These are phyloP conservation scores for Penicillium nucicola DNA, from an alignment of 495 filamentous ascomycete species.

Conservation along the genomic window DNA sequence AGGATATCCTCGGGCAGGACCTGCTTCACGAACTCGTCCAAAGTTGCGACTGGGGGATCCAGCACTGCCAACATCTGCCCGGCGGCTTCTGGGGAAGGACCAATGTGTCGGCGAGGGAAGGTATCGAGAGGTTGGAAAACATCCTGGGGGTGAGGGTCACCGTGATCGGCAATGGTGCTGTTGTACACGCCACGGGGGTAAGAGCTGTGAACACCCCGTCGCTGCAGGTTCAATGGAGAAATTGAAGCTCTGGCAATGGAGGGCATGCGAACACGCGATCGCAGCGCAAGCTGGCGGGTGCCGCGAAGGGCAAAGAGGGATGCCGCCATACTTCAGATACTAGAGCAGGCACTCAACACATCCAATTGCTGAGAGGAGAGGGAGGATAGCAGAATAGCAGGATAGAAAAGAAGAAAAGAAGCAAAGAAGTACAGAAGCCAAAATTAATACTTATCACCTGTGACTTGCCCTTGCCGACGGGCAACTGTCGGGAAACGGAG, in stretches of 20 bases:
- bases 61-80: slow-evolving; percentile 79
- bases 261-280: slow-evolving; percentile 30
- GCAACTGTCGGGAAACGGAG: neutral
- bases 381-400: slow-evolving; percentile 37
- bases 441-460: slow-evolving; percentile 11
- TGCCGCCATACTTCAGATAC: slow-evolving; percentile 33
- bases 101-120: slow-evolving; percentile 90
- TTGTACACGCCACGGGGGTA: slow-evolving; percentile 38
- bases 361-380: slow-evolving; percentile 10
- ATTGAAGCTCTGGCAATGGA: slow-evolving; percentile 28
- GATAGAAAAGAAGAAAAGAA: slow-evolving; percentile 22
- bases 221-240: slow-evolving; percentile 22
- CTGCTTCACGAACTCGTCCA: slow-evolving; percentile 88
- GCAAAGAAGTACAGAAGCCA: slow-evolving; percentile 4
- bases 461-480: no score
- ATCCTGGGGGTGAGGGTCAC: slow-evolving; percentile 41
- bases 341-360: slow-evolving; percentile 18
- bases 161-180: slow-evolving; percentile 39
- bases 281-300: slow-evolving; percentile 40
- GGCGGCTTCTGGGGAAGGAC: slow-evolving; percentile 70
- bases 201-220: slow-evolving; percentile 27
- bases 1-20: slow-evolving; percentile 83
- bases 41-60: slow-evolving; percentile 65
- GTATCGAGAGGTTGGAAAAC: slow-evolving; percentile 54
- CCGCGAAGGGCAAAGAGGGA: slow-evolving; percentile 42